A percentile compares a stretch with the other conserved stretches of the same genome.
These are phyloP conservation scores for Piper betle DNA, from an alignment of 164 flowering plant species.

Conservation along the genomic window DNA sequence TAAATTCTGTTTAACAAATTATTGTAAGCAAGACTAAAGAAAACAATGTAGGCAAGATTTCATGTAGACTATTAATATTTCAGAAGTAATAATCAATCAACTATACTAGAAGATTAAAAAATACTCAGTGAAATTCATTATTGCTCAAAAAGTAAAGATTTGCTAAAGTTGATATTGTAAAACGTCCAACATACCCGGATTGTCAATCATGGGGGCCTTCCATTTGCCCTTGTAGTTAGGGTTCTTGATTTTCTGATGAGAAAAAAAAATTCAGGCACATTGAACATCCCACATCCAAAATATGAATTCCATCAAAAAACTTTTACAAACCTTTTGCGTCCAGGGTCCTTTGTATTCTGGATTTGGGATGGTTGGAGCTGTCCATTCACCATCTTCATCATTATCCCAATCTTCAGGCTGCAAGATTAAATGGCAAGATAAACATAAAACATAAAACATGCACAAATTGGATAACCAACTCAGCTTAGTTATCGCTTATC, in stretches of 20 bases:
- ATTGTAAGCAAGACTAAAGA: neutral
- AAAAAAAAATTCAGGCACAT: neutral
- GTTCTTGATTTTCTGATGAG: constrained; percentile 43
- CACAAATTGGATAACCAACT: no score
- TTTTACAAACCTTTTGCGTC: constrained; percentile 31
- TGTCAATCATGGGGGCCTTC: constrained; percentile 46
- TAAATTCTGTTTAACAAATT: constrained; percentile 23
- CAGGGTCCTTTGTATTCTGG: constrained; percentile 52
- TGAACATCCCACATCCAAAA: neutral
- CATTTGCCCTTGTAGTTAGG: constrained; percentile 52
- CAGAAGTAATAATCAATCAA: no score
- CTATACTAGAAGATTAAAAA: no score
- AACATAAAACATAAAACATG: no score
- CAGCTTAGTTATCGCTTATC: no score
- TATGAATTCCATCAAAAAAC: neutral
- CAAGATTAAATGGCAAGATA: neutral
- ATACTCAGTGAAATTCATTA: no score
- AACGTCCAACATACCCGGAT: constrained; percentile 26
- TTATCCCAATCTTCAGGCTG: constrained; percentile 58
- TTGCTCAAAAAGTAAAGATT: no score
- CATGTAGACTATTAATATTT: no score
- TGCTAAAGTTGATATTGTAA: no score
- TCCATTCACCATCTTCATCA: constrained; percentile 58
- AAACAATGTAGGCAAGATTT: neutral
- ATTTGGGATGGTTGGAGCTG: constrained; percentile 31